Percentiles rank a stretch among this genome's conserved stretches.
Conservation (phyloP, 768 basidiomycete species). For the Mycena sanguinolenta region DNA sequence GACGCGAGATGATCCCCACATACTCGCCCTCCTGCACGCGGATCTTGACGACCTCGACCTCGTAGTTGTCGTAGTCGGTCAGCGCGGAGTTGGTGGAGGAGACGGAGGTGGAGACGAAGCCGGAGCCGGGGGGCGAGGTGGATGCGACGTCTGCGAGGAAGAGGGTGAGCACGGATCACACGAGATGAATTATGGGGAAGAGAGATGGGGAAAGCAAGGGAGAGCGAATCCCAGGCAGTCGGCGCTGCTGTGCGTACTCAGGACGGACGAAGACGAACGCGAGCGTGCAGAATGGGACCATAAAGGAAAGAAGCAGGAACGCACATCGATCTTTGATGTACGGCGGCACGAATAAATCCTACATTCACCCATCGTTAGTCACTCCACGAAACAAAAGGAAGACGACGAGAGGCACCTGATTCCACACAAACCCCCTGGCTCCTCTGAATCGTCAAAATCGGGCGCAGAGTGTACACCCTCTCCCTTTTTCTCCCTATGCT, state of each 20-base stretch:
- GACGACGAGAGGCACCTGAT: slow-evolving; percentile 69
- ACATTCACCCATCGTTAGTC: background rate
- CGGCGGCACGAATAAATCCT: slow-evolving; percentile 91
- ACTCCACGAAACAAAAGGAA: slow-evolving; percentile 2
- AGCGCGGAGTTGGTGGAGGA: slow-evolving; percentile 77
- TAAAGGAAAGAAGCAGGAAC: background rate
- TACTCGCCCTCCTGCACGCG: slow-evolving; percentile 83
- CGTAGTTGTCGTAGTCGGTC: slow-evolving; percentile 83
- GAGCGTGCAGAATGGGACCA: no score
- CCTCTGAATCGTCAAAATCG: slow-evolving; percentile 88
- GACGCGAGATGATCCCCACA: background rate
- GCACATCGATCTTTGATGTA: slow-evolving; percentile 64
- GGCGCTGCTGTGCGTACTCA: no score
- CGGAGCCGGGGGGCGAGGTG: slow-evolving; percentile 81
- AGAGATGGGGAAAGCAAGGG: no score
- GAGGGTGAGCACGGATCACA: no score
- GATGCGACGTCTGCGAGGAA: slow-evolving; percentile 52
- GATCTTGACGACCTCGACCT: slow-evolving; percentile 91
- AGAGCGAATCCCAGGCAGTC: no score
- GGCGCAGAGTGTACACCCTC: slow-evolving; percentile 75
- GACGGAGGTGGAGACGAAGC: slow-evolving; percentile 76
- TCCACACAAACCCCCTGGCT: slow-evolving; percentile 95
- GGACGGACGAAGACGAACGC: no score
- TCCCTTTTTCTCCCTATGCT: no score
- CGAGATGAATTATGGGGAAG: no score